Evolutionary conservation across 139 green algal species (phyloP), one percentile per base, ranked within the genome.

Genomic region (Micromonas commoda): DNA sequence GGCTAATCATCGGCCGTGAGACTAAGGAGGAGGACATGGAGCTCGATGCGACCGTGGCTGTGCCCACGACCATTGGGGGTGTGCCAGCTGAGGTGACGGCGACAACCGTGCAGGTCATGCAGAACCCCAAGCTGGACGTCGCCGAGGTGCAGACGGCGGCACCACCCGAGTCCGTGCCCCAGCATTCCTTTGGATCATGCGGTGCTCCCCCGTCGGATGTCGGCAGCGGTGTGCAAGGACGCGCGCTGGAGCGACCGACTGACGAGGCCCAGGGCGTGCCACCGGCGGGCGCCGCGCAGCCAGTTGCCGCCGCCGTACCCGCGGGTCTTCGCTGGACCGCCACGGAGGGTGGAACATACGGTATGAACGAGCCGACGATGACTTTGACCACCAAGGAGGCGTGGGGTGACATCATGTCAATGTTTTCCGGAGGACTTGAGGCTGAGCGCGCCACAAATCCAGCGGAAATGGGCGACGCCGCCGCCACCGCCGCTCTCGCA

Each of bases 331-430:
- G 68, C 52, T 75, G 68, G 68, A 75, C 68, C 23, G 38, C 37
- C 20, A 39, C 52, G 21, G 68, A 75, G 68, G 68, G 37, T 33
- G 68, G 68, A 24, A 63, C 38, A 2, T 32, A 31, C 69, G 29
- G 26, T 28, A 20, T 35, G 21, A 26, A 52, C 20, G 57, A 68
- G 2, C 54, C 57, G 52, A 78, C 53, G 31, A 78, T 78, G 54
- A 78, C 72, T 16, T 53, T 78, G 29, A 63, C 33, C 52, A 78
- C 72, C 21, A 78, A 69, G 33, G 72, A 78, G 69, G 72, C 72
- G 21, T 78, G 54, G 54, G 72, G 54, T 1, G 72, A 78, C 53
- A 68, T 78, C 53, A 78, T 78, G 72, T 45, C 33, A 1, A 78
- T 78, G 72, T 78, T 78, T 29, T 32, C 19, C 24, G 72, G 61